These are phyloP conservation scores for Solanum appendiculatum DNA, from an alignment of 257 asterid genomes.

Conservation along the genomic window DNA sequence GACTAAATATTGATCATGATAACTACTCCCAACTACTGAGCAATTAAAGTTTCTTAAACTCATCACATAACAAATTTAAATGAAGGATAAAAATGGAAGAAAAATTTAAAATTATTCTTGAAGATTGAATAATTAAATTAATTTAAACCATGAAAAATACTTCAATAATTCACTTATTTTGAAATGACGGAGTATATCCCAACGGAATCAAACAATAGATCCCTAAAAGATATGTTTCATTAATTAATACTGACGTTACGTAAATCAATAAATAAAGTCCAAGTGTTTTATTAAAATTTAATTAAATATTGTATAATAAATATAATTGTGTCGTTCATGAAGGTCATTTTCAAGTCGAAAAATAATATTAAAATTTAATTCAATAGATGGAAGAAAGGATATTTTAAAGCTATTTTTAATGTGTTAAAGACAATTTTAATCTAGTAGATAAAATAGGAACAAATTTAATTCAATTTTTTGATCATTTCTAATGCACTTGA, in stretches of 20 bases:
- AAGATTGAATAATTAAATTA: too few species aligned
- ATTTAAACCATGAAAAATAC: too few species aligned
- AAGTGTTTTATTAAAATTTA: neutral
- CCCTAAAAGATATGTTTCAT: neutral
- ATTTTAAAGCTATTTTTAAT: neutral
- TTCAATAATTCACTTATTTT: too few species aligned
- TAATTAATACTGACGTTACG: neutral
- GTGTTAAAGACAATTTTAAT: neutral
- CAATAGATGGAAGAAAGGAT: neutral
- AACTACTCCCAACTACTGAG: too few species aligned
- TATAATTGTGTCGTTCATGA: neutral
- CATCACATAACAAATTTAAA: too few species aligned
- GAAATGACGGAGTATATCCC: too few species aligned
- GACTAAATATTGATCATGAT: too few species aligned
- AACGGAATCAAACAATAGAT: neutral
- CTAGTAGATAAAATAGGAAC: neutral
- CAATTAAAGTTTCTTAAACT: too few species aligned
- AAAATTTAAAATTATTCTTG: too few species aligned
- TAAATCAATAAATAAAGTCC: neutral
- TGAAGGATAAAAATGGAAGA: too few species aligned
- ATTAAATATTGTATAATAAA: neutral
- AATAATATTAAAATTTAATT: neutral
- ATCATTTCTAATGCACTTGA: neutral
- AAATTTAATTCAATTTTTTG: too few species aligned
- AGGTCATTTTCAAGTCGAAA: neutral